These are phyloP conservation scores for Ligustrum vulgare DNA, from an alignment of 257 asterid genomes.

Conservation along the genomic window DNA sequence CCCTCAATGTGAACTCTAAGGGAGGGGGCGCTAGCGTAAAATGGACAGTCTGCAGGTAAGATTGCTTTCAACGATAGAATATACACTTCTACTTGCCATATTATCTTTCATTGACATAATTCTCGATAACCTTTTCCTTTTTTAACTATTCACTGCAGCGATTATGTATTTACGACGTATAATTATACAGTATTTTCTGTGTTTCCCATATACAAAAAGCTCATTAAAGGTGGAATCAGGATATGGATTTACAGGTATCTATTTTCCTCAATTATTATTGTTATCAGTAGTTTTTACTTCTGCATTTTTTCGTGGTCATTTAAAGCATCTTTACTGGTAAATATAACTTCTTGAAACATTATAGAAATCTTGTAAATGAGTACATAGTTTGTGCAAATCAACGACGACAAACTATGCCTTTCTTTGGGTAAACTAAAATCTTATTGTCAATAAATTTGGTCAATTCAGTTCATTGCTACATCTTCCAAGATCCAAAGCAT, in stretches of 20 bases:
- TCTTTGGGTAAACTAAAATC: not conserved
- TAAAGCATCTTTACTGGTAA: not conserved
- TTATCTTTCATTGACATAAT: not conserved
- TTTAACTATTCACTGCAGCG: slow-evolving; percentile 35
- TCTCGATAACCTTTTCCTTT: not conserved
- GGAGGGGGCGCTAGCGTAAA: slow-evolving; percentile 28
- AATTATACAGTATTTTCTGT: slow-evolving; percentile 54
- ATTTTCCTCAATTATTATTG: not conserved
- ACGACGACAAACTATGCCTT: not conserved
- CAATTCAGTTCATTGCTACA: not conserved
- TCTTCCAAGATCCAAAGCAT: not conserved
- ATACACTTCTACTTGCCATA: not conserved
- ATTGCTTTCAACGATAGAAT: not conserved
- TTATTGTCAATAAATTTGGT: too few species aligned
- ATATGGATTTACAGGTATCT: slow-evolving; percentile 87
- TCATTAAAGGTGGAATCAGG: slow-evolving; percentile 72
- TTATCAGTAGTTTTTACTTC: not conserved
- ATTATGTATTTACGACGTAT: slow-evolving; percentile 52
- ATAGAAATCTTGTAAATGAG: not conserved
- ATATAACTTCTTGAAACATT: not conserved
- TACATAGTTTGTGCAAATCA: not conserved
- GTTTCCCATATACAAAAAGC: slow-evolving; percentile 64
- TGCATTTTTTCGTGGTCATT: not conserved
- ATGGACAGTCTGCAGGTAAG: slow-evolving; percentile 73
- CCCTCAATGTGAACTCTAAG: slow-evolving; percentile 43